Evolutionary conservation across 441 rosid species (phyloP), one percentile per base, ranked within the genome.

Genomic region (Eutrema salsugineum): DNA sequence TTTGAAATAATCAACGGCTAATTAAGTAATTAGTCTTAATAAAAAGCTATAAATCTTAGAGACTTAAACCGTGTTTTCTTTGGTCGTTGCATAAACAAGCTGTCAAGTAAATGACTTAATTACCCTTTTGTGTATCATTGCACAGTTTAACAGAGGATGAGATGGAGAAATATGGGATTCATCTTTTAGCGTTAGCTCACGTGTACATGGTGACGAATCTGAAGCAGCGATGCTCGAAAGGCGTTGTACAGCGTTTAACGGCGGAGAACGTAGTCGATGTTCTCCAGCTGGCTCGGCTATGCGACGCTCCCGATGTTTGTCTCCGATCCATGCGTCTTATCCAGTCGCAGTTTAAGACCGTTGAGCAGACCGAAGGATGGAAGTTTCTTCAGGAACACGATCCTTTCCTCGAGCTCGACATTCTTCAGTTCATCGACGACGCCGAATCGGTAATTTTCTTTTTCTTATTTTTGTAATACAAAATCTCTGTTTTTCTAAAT

Each of bases 401-500:
- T 63, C 97, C 93, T 5, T 80, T 78, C 62, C 85, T 93, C 1
- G 98, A 93, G 67, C 96, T 91, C 28, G 82, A 88, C 61, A 85
- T 93, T 59, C 88, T 91, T 19, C 91, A 83, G 50, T 93, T 89
- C 88, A 93, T 93, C 24, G 93, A 87, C 3, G 98, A 93, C 63
- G 79, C 79, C 2, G 98, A 88, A 78, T 63, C 72, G 78, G 98
- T 93, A 82, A 75, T 11, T 58, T 35, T 6, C 17, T 1, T 11
- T 8, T 11, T 17, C 1, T 11, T 0, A 3, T 17, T 15, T 30
- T 30, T 54, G 9, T 9, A 15, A 27, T 7, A 71, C 36, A 27
- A 16, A 24, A 36, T 20, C 57, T 66, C 35, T 47, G 38, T 63
- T 43, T 70, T 59, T 17, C 14, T 57, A 22, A 22, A 35, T 3